phyloP scores from a whole-genome alignment of 129 eudicot species.

The Flaveria robusta region DNA sequence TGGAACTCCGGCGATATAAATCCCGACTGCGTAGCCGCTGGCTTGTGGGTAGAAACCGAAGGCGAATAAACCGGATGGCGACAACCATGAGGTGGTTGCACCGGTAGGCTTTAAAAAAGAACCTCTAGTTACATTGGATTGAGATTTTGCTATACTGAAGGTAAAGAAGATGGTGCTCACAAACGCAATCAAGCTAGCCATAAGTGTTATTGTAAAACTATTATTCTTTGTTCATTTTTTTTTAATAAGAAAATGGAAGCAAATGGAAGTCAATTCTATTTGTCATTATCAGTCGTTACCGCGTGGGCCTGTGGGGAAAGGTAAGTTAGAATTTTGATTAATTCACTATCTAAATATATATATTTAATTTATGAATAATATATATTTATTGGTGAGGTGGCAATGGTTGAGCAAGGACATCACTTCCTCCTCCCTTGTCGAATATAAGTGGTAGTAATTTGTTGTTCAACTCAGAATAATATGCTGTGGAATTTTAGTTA shows the following conservation, averaged over 20 bases:
- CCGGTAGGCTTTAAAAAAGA: slow-evolving; percentile 29
- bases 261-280: background rate
- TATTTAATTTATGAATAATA: no score
- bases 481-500: no score
- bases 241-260: background rate
- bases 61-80: slow-evolving; percentile 51
- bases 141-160: slow-evolving; percentile 9
- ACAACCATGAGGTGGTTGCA: slow-evolving; percentile 45
- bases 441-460: no score
- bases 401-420: no score
- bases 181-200: slow-evolving; percentile 11
- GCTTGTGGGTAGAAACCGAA: slow-evolving; percentile 49
- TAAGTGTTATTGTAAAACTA: background rate
- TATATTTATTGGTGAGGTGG: no score
- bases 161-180: slow-evolving; percentile 1
- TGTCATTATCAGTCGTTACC: no score
- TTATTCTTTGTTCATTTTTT: background rate
- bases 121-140: slow-evolving; percentile 28
- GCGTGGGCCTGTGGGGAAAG: no score
- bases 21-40: slow-evolving; percentile 41
- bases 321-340: no score
- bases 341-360: background rate
- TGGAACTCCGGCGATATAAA: slow-evolving; percentile 40
- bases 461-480: no score
- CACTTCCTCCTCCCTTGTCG: no score